A percentile compares a stretch with the other conserved stretches of the same genome.
Conservation (phyloP, 192 early-diverging fungal genomes). For the Mortierella hygrophila region DNA sequence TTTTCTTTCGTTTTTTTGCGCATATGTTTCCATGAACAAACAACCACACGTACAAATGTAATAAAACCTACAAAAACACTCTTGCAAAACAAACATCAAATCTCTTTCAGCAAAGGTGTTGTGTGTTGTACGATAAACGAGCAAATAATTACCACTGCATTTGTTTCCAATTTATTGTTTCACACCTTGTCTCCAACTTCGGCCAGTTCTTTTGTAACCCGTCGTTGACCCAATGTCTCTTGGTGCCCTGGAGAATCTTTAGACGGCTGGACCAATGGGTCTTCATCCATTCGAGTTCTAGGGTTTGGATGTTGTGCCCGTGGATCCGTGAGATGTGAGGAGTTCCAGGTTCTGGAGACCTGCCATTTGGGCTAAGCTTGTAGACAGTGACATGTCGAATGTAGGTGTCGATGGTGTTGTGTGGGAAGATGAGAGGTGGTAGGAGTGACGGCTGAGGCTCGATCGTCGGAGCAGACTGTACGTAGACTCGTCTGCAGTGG, state of each 20-base stretch:
- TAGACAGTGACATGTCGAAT: slow-evolving; percentile 12
- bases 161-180: not conserved
- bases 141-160: too few relatives aligned
- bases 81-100: not conserved
- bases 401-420: not conserved
- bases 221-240: not conserved
- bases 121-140: too few relatives aligned
- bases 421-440: not conserved
- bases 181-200: not conserved
- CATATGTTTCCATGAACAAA: not conserved
- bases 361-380: not conserved
- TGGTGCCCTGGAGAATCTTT: not conserved
- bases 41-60: not conserved
- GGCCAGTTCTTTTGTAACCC: not conserved
- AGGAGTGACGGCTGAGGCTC: not conserved
- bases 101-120: too few relatives aligned
- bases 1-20: not conserved
- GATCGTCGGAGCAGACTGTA: not conserved
- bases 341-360: not conserved
- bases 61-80: not conserved
- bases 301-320: slow-evolving; percentile 13
- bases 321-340: slow-evolving; percentile 4
- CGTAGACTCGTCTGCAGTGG: not conserved
- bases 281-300: slow-evolving; percentile 26
- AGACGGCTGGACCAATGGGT: not conserved